A percentile compares a stretch with the other conserved stretches of the same genome.
Evolutionary conservation across 2,329 filamentous ascomycete genomes (phyloP).

Genomic region (Falciphora oryzae): DNA sequence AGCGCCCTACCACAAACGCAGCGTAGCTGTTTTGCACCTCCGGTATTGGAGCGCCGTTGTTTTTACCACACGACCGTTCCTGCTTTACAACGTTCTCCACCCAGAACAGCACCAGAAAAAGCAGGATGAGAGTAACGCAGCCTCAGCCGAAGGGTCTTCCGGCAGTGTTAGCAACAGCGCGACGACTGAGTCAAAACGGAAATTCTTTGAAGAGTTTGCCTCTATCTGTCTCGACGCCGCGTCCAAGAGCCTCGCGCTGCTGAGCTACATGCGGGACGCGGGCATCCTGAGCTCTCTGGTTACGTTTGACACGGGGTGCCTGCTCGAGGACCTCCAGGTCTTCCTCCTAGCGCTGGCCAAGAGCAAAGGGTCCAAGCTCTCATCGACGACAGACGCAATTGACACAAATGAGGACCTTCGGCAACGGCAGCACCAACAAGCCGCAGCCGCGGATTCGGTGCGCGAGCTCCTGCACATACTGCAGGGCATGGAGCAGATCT

Average conservation of each 20-base stretch:
- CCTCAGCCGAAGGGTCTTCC: background rate
- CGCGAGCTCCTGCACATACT: conserved; percentile 17
- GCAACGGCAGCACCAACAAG: background rate
- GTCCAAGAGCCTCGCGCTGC: conserved; percentile 15
- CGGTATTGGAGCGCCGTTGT: conserved; percentile 20
- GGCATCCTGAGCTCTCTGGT: conserved; percentile 20
- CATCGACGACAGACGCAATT: background rate
- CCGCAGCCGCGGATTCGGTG: conserved; percentile 13
- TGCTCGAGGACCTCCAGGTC: conserved; percentile 22
- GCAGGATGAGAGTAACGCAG: background rate
- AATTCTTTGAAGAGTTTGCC: conserved; percentile 18
- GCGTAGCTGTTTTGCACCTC: conserved; percentile 20
- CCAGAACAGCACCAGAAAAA: conserved; percentile 5
- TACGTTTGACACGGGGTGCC: conserved; percentile 17
- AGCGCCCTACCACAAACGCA: conserved; percentile 19
- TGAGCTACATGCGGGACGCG: conserved; percentile 17
- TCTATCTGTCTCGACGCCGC: conserved; percentile 20
- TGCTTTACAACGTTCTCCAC: conserved; percentile 19
- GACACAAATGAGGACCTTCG: background rate
- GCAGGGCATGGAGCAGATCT: conserved; percentile 23
- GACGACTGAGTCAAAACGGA: conserved; percentile 15
- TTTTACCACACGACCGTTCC: conserved; percentile 28
- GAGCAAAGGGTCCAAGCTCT: conserved; percentile 10
- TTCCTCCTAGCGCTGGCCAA: conserved; percentile 18
- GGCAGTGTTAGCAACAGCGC: background rate